These are phyloP conservation scores for Suhomyces yuchorum DNA, from an alignment of 1,139 yeast genomes.

Conservation along the genomic window DNA sequence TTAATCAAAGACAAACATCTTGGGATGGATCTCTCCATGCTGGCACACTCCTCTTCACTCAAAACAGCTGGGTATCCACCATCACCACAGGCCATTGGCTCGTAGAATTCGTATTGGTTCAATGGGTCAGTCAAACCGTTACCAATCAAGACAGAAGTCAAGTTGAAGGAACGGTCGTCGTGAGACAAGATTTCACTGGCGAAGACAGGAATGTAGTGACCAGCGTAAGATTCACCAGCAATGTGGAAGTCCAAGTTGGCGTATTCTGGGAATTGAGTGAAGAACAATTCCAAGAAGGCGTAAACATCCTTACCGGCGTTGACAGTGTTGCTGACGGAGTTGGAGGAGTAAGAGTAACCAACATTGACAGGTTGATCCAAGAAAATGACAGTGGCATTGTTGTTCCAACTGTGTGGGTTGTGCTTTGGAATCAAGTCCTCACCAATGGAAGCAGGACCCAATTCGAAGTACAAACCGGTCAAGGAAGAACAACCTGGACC, in stretches of 20 bases:
- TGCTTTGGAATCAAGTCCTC: constrained; percentile 65
- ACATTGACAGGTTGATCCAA: constrained; percentile 95
- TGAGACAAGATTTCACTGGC: constrained; percentile 85
- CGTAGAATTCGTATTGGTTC: constrained; percentile 83
- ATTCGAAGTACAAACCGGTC: constrained; percentile 88
- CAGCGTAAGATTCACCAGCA: constrained; percentile 99
- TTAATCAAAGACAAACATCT: constrained; percentile 81
- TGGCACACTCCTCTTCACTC: constrained; percentile 75
- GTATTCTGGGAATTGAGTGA: constrained; percentile 88
- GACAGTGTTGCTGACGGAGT: constrained; percentile 67
- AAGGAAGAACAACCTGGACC: constrained; percentile 91
- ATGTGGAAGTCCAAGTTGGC: constrained; percentile 77
- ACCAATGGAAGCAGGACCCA: constrained; percentile 81
- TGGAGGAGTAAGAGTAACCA: constrained; percentile 80
- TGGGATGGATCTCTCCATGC: constrained; percentile 72
- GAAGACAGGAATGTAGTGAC: constrained; percentile 94
- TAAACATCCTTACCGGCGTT: constrained; percentile 94
- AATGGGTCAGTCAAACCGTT: constrained; percentile 95
- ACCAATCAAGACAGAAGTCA: constrained; percentile 89
- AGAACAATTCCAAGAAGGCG: constrained; percentile 87
- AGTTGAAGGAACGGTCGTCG: constrained; percentile 74
- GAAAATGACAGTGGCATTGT: constrained; percentile 86
- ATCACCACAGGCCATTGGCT: constrained; percentile 97
- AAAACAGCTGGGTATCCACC: constrained; percentile 88
- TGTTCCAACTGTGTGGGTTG: constrained; percentile 86